These are phyloP conservation scores for Trichoderma aggressivum DNA, from an alignment of 2,329 filamentous ascomycete genomes.

Conservation along the genomic window DNA sequence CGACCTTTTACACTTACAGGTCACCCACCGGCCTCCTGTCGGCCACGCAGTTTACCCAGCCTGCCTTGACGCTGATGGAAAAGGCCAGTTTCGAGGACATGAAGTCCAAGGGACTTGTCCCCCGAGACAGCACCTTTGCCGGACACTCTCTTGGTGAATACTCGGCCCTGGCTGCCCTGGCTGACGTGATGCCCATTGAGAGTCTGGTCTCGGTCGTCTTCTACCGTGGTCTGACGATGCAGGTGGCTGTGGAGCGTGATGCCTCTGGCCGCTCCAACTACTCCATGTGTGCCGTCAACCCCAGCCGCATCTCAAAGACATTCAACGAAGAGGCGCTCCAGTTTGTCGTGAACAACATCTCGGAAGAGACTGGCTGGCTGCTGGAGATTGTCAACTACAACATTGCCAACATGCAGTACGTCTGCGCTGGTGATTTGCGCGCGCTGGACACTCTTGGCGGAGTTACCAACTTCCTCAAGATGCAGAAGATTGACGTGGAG, in stretches of 20 bases:
- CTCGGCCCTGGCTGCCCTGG: conserved; percentile 90
- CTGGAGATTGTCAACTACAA: conserved; percentile 99
- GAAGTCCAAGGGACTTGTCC: conserved; percentile 93
- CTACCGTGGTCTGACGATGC: conserved; percentile 98
- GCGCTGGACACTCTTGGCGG: conserved; percentile 71
- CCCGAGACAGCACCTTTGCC: conserved; percentile 93
- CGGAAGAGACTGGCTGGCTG: conserved; percentile 91
- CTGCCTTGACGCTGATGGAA: conserved; percentile 96
- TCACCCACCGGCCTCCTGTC: conserved; percentile 93
- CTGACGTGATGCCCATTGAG: conserved; percentile 99
- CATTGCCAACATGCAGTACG: conserved; percentile 73
- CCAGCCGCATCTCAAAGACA: conserved; percentile 94
- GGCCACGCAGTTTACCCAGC: conserved; percentile 97
- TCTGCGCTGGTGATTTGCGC: conserved; percentile 67
- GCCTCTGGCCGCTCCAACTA: conserved; percentile 92
- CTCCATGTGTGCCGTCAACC: conserved; percentile 98
- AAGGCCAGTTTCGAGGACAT: conserved; percentile 99
- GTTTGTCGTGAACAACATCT: conserved; percentile 93
- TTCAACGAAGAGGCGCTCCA: conserved; percentile 98
- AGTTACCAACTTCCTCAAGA: conserved; percentile 92
- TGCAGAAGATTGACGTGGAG: conserved; percentile 96
- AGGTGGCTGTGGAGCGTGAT: conserved; percentile 97
- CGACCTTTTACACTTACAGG: conserved; percentile 93
- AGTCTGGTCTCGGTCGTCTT: conserved; percentile 97
- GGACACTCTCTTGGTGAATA: conserved; percentile 98